Percentiles rank a stretch among this genome's conserved stretches.
phyloP scores from a whole-genome alignment of 495 filamentous ascomycete genomes.

The Neurospora sublineolata region DNA sequence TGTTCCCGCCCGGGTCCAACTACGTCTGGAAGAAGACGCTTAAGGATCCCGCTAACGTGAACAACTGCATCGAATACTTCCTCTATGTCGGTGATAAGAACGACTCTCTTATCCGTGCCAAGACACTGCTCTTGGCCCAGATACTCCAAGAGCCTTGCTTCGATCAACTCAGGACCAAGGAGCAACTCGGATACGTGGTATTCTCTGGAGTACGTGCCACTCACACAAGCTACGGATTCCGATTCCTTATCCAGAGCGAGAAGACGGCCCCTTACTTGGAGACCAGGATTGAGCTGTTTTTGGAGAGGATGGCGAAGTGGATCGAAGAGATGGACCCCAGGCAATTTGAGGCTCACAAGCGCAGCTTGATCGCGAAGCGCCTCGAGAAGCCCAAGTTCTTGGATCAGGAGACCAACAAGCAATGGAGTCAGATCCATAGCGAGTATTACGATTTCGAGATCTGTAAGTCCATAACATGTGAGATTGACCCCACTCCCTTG shows the following conservation, averaged over 20 bases:
- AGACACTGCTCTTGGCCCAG: constrained; percentile 76
- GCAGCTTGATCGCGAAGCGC: constrained; percentile 76
- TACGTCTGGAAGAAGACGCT: constrained; percentile 69
- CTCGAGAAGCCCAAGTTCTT: constrained; percentile 92
- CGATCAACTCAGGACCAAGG: constrained; percentile 88
- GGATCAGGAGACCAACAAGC: constrained; percentile 65
- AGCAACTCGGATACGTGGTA: constrained; percentile 95
- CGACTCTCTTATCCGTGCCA: constrained; percentile 56
- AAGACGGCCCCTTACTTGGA: constrained; percentile 73
- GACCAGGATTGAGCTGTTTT: constrained; percentile 73
- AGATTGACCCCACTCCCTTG: constrained; percentile 9
- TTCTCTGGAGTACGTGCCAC: constrained; percentile 64
- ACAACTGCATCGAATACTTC: constrained; percentile 90
- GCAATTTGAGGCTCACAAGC: constrained; percentile 85
- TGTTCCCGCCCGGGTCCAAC: constrained; percentile 70
- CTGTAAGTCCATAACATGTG: constrained; percentile 38
- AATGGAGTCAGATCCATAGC: constrained; percentile 74
- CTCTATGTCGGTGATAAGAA: constrained; percentile 66
- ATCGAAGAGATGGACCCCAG: constrained; percentile 68
- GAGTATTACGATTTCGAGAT: constrained; percentile 85
- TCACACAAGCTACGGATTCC: constrained; percentile 66
- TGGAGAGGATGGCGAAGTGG: constrained; percentile 49
- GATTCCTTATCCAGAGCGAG: constrained; percentile 92
- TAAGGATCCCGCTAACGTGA: constrained; percentile 86
- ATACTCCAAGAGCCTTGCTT: constrained; percentile 88